Conservation (phyloP, 2,329 filamentous ascomycete genomes). For the Epichloe gansuensis region DNA sequence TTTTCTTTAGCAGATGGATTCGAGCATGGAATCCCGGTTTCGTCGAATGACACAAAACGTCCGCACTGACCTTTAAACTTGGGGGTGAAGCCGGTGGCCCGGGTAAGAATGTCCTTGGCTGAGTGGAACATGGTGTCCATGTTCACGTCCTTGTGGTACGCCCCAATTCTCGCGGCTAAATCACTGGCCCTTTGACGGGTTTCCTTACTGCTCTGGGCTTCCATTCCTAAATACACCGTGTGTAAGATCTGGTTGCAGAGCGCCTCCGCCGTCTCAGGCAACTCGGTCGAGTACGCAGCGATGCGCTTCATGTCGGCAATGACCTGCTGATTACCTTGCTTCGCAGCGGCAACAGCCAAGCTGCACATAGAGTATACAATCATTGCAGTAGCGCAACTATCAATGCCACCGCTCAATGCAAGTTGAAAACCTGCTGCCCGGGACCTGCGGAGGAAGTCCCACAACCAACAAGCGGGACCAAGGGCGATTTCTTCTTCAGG, state of each 20-base stretch:
- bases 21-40: background rate
- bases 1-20: background rate
- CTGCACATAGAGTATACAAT: slow-evolving; percentile 38
- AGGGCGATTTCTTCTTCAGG: slow-evolving; percentile 57
- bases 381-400: slow-evolving; percentile 33
- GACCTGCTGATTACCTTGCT: slow-evolving; percentile 18
- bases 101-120: slow-evolving; percentile 44
- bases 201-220: slow-evolving; percentile 45
- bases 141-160: slow-evolving; percentile 60
- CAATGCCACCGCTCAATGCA: slow-evolving; percentile 42
- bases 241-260: slow-evolving; percentile 29
- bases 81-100: slow-evolving; percentile 40
- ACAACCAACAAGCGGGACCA: slow-evolving; percentile 53
- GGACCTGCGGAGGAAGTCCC: slow-evolving; percentile 46
- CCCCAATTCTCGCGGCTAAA: slow-evolving; percentile 49
- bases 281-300: slow-evolving; percentile 19
- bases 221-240: slow-evolving; percentile 50
- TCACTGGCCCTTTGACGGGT: slow-evolving; percentile 53
- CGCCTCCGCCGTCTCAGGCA: slow-evolving; percentile 43
- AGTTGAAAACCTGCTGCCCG: slow-evolving; percentile 40
- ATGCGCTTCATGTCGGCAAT: slow-evolving; percentile 15
- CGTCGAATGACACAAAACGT: background rate
- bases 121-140: slow-evolving; percentile 45
- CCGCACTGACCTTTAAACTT: slow-evolving; percentile 41
- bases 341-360: slow-evolving; percentile 39